Conservation (phyloP, 139 green algal genomes). For the Edaphochlamys debaryana region DNA sequence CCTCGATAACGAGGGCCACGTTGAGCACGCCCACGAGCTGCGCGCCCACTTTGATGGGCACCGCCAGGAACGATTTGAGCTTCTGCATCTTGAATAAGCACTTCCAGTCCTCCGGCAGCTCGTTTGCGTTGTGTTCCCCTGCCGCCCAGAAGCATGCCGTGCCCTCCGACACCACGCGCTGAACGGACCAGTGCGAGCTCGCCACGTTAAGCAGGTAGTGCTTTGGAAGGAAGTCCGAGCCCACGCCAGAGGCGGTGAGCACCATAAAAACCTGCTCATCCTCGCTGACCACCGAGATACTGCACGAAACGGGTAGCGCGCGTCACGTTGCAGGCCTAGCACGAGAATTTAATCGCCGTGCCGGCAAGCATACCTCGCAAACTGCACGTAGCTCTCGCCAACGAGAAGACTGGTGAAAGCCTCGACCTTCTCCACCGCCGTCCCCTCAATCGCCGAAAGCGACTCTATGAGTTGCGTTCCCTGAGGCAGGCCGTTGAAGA, state of each 20-base stretch:
- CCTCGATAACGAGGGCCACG: conserved; percentile 42
- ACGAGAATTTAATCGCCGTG: not conserved
- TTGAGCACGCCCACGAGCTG: conserved; percentile 49
- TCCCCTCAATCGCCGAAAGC: conserved; percentile 46
- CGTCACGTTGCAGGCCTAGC: not conserved
- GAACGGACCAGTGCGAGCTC: conserved; percentile 32
- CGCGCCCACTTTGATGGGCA: conserved; percentile 46
- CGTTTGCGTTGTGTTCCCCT: conserved; percentile 37
- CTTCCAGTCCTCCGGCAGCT: conserved; percentile 52
- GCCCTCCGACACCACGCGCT: conserved; percentile 38
- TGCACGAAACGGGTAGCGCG: conserved; percentile 1
- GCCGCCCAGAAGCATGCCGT: conserved; percentile 48
- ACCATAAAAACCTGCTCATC: conserved; percentile 49
- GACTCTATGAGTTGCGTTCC: conserved; percentile 46
- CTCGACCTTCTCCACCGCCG: conserved; percentile 48
- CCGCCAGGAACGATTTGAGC: conserved; percentile 44
- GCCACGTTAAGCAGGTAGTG: conserved; percentile 36
- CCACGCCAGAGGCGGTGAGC: conserved; percentile 29
- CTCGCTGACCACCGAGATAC: conserved; percentile 41
- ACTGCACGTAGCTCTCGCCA: conserved; percentile 34
- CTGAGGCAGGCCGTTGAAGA: not conserved
- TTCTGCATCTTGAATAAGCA: conserved; percentile 48
- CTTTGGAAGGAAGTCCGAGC: conserved; percentile 45
- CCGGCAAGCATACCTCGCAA: conserved; percentile 27
- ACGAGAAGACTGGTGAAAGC: conserved; percentile 46